Base-by-base conservation (phyloP, 2,329 filamentous ascomycete species). In the Colletotrichum graminicola region DNA sequence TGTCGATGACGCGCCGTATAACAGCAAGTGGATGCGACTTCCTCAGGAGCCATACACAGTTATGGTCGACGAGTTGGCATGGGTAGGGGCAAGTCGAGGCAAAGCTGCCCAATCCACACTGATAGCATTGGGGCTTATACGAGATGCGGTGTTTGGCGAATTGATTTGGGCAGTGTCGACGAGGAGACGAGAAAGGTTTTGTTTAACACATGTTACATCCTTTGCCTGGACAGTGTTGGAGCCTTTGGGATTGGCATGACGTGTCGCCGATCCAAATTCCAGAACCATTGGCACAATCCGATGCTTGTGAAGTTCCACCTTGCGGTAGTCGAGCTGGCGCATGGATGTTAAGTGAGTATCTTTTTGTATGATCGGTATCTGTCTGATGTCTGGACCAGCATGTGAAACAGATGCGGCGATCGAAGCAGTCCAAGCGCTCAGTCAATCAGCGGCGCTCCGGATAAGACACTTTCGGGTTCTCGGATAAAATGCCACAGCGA, bases 111-210 rank as follows among this genome's bases (percentile, higher is more conserved):
- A 57, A 54, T 60, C 29, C 26, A 60, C 62, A 23, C 41, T 32
- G 49, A 49, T 43, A 32, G 32, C 65, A 71, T 64, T 54, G 51
- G 21, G 21, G 8, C 41, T 64, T 56, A 54, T 64, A 47, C 32
- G 12, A 43, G 21, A 39, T 39, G 47, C 8, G 14, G n/a, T 51
- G 21, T n/a, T 52, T 16, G 16, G n/a, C 55, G 23, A 23, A 26
- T 39, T 11, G 45, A n/a, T 14, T 47, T 49, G n/a, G 3, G 5
- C 34, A 8, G 16, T 12, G 59, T 59, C 52, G 36, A 6, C 47
- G 59, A 63, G 59, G 65, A 23, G 59, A 34, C 21, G 47, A 45
- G 68, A 67, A 60, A 47, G 59, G 68, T 71, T 71, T 68, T 71
- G 68, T 68, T 68, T 47, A 26, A 26, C 39, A 49, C 47, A 51